Evolutionary conservation across 2,329 filamentous ascomycete species (phyloP).

Genomic region (Paecilomyces sp.): DNA sequence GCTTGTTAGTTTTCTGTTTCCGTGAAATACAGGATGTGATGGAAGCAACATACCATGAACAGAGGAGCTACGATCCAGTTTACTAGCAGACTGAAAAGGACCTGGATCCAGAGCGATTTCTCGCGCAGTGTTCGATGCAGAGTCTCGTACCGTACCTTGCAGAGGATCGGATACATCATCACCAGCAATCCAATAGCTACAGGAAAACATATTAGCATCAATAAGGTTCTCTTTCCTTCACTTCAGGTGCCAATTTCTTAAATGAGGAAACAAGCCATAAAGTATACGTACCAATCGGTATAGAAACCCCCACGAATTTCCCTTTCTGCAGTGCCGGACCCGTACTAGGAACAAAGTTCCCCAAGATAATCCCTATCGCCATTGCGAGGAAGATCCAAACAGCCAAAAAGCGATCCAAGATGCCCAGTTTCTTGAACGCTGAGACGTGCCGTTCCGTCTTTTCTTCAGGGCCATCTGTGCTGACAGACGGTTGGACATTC

Average conservation of each 20-base stretch:
- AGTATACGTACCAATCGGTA: conserved; percentile 52
- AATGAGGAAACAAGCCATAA: conserved; percentile 4
- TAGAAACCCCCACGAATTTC: conserved; percentile 62
- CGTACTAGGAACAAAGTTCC: conserved; percentile 63
- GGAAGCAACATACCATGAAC: conserved; percentile 56
- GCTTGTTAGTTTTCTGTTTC: neutral
- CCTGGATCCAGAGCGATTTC: conserved; percentile 65
- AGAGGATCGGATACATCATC: conserved; percentile 93
- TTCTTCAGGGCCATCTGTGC: neutral
- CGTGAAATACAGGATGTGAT: neutral
- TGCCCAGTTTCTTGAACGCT: conserved; percentile 45
- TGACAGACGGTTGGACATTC: neutral
- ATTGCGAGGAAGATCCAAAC: conserved; percentile 75
- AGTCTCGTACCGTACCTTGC: conserved; percentile 74
- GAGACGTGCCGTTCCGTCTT: conserved; percentile 9
- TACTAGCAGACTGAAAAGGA: conserved; percentile 66
- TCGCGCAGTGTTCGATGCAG: conserved; percentile 60
- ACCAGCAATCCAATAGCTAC: conserved; percentile 70
- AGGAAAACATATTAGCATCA: neutral
- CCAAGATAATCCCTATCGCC: conserved; percentile 65
- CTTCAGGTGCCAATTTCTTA: neutral
- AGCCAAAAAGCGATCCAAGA: conserved; percentile 58
- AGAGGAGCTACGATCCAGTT: conserved; percentile 82
- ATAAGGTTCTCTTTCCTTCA: neutral
- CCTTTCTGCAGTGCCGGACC: conserved; percentile 60